Evolutionary conservation across 1,284 basidiomycete species (phyloP).

Genomic region (Hypsizygus ulmarius): DNA sequence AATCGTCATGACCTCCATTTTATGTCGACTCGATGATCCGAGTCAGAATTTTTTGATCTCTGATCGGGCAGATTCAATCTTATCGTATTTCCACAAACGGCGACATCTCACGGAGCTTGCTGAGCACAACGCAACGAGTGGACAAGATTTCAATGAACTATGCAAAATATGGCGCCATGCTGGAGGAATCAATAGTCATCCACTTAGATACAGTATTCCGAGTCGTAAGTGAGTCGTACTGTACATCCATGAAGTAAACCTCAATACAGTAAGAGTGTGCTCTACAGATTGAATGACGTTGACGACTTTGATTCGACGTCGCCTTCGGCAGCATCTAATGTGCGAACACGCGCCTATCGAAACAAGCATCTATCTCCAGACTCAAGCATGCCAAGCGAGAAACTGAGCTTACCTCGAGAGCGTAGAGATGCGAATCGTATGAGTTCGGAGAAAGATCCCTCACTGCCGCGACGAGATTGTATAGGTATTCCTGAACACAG

Average conservation of each 20-base stretch:
- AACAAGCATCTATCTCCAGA: neutral
- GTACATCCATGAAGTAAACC: too few species aligned
- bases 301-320: neutral
- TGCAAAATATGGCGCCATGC: too few species aligned
- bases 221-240: too few species aligned
- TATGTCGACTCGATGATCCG: neutral
- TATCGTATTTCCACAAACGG: neutral
- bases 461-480: constrained; percentile 67
- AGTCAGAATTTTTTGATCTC: constrained; percentile 12
- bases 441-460: constrained; percentile 70
- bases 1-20: neutral
- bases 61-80: constrained; percentile 13
- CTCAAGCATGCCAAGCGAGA: neutral
- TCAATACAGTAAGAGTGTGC: too few species aligned
- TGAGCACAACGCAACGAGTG: too few species aligned
- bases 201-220: too few species aligned
- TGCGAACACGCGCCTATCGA: constrained; percentile 14
- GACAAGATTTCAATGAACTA: too few species aligned
- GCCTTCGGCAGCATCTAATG: constrained; percentile 13
- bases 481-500: constrained; percentile 69
- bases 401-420: constrained; percentile 66
- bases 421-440: constrained; percentile 72
- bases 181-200: too few species aligned
- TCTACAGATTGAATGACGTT: neutral
- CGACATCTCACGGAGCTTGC: too few species aligned